Evolutionary conservation across 2,329 filamentous ascomycete species (phyloP), one percentile per base, ranked within the genome.

Genomic region (Beauveria varroae): DNA sequence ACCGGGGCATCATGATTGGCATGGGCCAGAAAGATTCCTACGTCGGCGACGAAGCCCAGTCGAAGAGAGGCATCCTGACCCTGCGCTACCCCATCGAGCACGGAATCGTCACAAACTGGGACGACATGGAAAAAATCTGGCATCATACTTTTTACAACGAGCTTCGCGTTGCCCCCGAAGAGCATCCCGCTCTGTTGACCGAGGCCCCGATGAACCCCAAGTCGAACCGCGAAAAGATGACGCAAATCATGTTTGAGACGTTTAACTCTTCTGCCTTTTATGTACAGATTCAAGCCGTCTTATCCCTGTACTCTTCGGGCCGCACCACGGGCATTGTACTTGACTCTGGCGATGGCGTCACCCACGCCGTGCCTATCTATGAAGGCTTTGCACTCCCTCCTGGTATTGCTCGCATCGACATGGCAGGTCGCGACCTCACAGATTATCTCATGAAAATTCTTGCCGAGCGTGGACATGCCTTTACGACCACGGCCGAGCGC

Each of bases 131-230:
- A 86, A 98, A 98, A 89, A 98, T 99, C 74, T 99, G 95, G 95
- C 95, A 99, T 82, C 95, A 99, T 91, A 98, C 95, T 77, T 99
- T 98, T 87, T 99, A 98, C 91, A 98, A 99, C 84, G 95, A 99
- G 86, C 87, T 99, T 76, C 93, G 95, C 93, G 95, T 99, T 68
- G 95, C 95, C 73, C 95, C 95, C 73, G 95, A 99, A 87, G 95
- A 99, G 89, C 95, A 99, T 88, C 95, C 95, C 74, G 93, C 98
- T 78, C 88, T 99, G 77, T 86, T 99, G 80, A 99, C 95, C 72
- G 95, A 99, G 86, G 95, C 95, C 73, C 95, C 95, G 72, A 98
- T 99, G 89, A 99, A 99, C 89, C 95, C 95, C 79, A 98, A 98
- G 88, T 96, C 91, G 84, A 99, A 99, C 87, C 91, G 95, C 88